Evolutionary conservation across 306 rosid genomes (phyloP).

Genomic region (Senna siamea): DNA sequence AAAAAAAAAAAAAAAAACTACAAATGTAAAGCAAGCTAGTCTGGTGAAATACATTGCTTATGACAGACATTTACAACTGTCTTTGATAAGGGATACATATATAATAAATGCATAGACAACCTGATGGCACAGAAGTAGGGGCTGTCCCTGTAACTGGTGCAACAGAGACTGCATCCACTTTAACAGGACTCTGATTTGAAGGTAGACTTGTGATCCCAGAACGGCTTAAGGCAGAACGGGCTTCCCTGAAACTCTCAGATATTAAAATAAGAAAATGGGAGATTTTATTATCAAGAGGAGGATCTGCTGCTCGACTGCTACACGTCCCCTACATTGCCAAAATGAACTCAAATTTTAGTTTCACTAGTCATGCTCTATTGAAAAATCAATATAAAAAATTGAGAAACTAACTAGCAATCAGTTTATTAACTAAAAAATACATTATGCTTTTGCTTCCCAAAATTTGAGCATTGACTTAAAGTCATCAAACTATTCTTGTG

Average conservation of each 20-base stretch:
- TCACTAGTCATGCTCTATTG: constrained; percentile 1
- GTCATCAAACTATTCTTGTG: neutral
- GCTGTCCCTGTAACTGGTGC: constrained; percentile 75
- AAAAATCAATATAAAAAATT: neutral
- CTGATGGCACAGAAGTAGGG: constrained; percentile 77
- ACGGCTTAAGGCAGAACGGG: constrained; percentile 73
- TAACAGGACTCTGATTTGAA: constrained; percentile 83
- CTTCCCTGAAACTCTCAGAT: constrained; percentile 91
- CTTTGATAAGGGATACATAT: constrained; percentile 14
- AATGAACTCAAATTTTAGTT: constrained; percentile 18
- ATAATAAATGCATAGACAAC: constrained; percentile 42
- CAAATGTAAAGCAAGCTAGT: constrained; percentile 26
- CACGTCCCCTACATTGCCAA: constrained; percentile 78
- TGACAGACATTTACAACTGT: constrained; percentile 10
- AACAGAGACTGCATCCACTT: constrained; percentile 72
- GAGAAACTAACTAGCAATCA: neutral
- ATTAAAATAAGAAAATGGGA: constrained; percentile 74
- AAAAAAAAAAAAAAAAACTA: too few relatives aligned
- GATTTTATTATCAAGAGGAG: constrained; percentile 69
- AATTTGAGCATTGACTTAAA: neutral
- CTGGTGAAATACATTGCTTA: neutral
- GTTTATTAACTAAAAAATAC: neutral
- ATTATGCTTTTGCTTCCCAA: neutral
- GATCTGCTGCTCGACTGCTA: constrained; percentile 66
- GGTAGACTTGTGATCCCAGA: constrained; percentile 76